Evolutionary conservation across 106 monocot species (phyloP).

Genomic region (Agapanthus africanus): DNA sequence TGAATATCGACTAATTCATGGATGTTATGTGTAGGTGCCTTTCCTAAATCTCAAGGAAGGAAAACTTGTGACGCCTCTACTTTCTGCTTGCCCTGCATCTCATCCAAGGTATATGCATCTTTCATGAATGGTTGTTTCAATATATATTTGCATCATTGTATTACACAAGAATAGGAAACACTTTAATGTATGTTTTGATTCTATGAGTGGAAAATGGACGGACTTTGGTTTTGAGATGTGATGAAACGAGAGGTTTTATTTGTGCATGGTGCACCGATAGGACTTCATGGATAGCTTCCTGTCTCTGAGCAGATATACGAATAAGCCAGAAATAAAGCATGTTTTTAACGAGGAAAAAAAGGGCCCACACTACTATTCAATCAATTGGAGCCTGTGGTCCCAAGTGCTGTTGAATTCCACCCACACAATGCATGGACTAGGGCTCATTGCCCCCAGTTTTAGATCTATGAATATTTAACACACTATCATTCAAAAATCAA

Average conservation of each 20-base stretch:
- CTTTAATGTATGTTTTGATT: neutral
- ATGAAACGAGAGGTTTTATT: too few species aligned
- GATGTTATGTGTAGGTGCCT: neutral
- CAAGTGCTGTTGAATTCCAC: neutral
- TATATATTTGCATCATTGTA: neutral
- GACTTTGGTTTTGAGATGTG: too few species aligned
- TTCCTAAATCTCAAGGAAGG: slow-evolving; percentile 13
- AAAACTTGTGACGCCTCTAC: slow-evolving; percentile 1
- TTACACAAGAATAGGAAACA: neutral
- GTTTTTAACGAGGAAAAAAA: too few species aligned
- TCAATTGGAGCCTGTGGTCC: neutral
- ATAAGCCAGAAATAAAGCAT: too few species aligned
- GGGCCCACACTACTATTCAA: too few species aligned
- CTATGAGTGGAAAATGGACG: too few species aligned
- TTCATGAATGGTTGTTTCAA: neutral
- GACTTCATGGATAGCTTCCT: too few species aligned
- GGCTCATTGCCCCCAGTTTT: neutral
- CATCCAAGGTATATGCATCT: slow-evolving; percentile 7
- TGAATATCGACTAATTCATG: neutral
- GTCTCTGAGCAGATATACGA: too few species aligned
- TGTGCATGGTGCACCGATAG: too few species aligned
- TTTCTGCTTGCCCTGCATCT: slow-evolving; percentile 12
- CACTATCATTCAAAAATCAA: neutral
- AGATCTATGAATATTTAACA: neutral
- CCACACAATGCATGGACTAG: neutral